Base-by-base conservation (phyloP, 768 basidiomycete species). In the Naematelia aurantialba region DNA sequence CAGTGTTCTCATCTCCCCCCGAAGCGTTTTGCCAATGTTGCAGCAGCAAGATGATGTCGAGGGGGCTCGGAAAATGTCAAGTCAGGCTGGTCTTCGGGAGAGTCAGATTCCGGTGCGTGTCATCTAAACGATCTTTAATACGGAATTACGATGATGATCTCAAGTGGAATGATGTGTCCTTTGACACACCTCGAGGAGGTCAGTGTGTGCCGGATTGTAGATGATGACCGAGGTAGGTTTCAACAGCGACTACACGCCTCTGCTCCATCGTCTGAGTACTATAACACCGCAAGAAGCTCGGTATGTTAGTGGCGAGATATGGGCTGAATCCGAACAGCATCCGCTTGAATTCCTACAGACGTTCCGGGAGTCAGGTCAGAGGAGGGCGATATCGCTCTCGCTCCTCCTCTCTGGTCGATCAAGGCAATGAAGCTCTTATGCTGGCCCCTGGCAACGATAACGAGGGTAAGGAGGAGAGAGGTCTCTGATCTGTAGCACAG, bases 231-330 rank as follows among this genome's bases (percentile, higher is more conserved):
- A n/a, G n/a, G n/a, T 39, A 39, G 34, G 34, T 39, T 39, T 39
- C 34, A 39, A 8, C 8, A 39, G 34, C 19, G 31, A 53, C 55
- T 63, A 67, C 47, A 62, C 70, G 0, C 60, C 65, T 1, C 55
- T 56, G 8, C 65, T 55, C 55, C 61, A 62, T 5, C 58, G 58
- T n/a, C 52, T 69, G n/a, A 72, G 68, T 48, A 26, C 60, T 48
- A 72, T 72, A 66, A 72, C 70, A 1, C 70, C 70, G 14, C 67
- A 67, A 62, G 70, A 72, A 45, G 53, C 55, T 1, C 52, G 61
- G 70, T 72, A 17, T 50, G 70, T 48, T 8, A 19, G 13, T 29
- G 24, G 12, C 14, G 5, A 25, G 44, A 12, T 46, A 4, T 10
- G 3, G 13, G 21, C 25, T 34, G 26, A 30, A 34, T 39, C 52